A percentile compares a stretch with the other conserved stretches of the same genome.
Conservation (phyloP, 2,329 filamentous ascomycete species). For the Metarhizium guizhouense region DNA sequence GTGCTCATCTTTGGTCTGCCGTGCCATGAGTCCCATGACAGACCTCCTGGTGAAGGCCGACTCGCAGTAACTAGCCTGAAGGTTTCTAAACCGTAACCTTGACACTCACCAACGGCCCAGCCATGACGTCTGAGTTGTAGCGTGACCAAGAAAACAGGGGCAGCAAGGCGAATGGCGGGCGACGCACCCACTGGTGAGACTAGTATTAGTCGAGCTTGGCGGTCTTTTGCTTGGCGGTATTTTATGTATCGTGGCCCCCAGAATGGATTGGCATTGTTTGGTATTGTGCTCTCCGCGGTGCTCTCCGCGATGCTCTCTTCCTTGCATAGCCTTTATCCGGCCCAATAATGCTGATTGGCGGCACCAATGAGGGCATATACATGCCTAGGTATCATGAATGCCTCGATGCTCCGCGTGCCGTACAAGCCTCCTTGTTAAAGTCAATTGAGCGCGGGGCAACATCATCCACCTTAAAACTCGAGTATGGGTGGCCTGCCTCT, state of each 20-base stretch:
- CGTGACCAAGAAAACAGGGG: slow-evolving; percentile 11
- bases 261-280: too few species aligned
- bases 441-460: not conserved
- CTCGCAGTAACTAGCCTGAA: not conserved
- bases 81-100: not conserved
- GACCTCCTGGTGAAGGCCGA: not conserved
- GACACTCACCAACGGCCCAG: slow-evolving; percentile 6
- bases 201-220: not conserved
- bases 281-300: too few species aligned
- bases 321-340: not conserved
- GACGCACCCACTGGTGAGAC: not conserved
- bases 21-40: not conserved
- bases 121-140: slow-evolving; percentile 13
- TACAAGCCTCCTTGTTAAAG: not conserved
- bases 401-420: not conserved
- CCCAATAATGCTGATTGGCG: not conserved
- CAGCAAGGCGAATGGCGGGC: not conserved
- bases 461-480: not conserved
- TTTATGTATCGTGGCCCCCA: not conserved
- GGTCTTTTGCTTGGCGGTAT: not conserved
- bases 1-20: not conserved
- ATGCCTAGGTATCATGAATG: not conserved
- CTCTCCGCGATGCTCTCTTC: not conserved
- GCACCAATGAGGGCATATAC: not conserved
- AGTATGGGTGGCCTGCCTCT: not conserved